Base-by-base conservation (phyloP, 2,329 filamentous ascomycete species). In the Eutypella sp. region DNA sequence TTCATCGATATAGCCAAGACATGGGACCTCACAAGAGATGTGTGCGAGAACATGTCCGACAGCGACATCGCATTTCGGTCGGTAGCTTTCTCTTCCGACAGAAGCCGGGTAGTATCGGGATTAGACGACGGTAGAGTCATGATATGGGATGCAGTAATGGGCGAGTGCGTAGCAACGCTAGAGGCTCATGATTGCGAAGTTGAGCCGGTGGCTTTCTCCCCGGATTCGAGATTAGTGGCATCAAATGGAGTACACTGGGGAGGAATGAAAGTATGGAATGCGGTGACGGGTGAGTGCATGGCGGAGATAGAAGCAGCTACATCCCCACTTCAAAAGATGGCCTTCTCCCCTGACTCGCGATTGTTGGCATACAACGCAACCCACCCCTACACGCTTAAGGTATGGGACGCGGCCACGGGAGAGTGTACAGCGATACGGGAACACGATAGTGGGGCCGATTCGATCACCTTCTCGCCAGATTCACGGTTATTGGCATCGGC, bases 21-120 rank as follows among this genome's bases (percentile, higher is more conserved):
- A 19, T 47, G 36, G 45, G 27, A 47, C 29, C n/a, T 29, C 4
- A 40, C 41, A 22, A 27, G 40, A 3, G 34, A 41, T 46, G n/a
- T 49, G 46, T 34, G 49, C 44, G 4, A 50, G n/a, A 48, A 57
- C 40, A 56, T 45, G 15, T 49, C 55, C n/a, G 47, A 51, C 16
- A 52, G 52, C 8, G 57, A 60, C 40, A 40, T 22, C 4, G 31
- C 13, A 29, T 29, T 29, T 7, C 25, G 25, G 13, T 29, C 25
- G 25, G 13, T 29, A n/a, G n/a, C n/a, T n/a, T n/a, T n/a, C n/a
- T n/a, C n/a, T n/a, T n/a, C n/a, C n/a, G n/a, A n/a, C n/a, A n/a
- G n/a, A n/a, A n/a, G n/a, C n/a, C n/a, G n/a, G n/a, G n/a, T n/a
- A n/a, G n/a, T n/a, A n/a, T n/a, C n/a, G n/a, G n/a, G n/a, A n/a